Conservation (phyloP, 805 yeast genomes). For the Pichia membranifaciens region DNA sequence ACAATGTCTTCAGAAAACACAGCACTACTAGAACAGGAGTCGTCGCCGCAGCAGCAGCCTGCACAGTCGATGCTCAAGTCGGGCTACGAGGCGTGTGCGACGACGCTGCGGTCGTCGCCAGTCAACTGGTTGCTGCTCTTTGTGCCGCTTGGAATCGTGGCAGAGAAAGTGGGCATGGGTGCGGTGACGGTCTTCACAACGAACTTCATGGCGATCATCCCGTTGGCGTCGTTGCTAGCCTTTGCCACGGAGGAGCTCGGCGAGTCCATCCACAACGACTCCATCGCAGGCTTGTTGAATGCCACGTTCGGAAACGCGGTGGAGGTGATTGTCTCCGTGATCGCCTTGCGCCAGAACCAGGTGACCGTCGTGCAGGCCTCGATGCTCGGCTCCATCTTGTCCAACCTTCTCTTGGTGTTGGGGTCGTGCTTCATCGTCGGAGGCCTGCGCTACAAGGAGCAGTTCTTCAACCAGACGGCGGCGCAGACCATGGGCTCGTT, state of each 20-base stretch:
- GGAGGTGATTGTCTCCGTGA: constrained; percentile 88
- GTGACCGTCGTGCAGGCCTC: constrained; percentile 94
- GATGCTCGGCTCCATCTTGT: constrained; percentile 90
- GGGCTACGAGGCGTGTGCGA: neutral
- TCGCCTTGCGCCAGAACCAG: constrained; percentile 82
- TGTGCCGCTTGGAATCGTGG: constrained; percentile 84
- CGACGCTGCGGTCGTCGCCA: constrained; percentile 35
- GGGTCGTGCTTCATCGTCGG: constrained; percentile 97
- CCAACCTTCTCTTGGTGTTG: constrained; percentile 80
- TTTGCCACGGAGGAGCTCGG: constrained; percentile 92
- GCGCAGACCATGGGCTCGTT: constrained; percentile 97
- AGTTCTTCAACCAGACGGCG: constrained; percentile 88
- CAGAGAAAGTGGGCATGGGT: constrained; percentile 55
- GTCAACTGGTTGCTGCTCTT: constrained; percentile 72
- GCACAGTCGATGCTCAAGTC: neutral
- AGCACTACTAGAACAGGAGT: neutral
- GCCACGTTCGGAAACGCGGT: constrained; percentile 99
- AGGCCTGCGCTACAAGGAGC: constrained; percentile 80
- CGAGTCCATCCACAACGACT: constrained; percentile 74
- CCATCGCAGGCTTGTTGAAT: constrained; percentile 88
- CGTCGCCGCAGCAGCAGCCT: neutral
- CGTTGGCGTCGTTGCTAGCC: constrained; percentile 84
- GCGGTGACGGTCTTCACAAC: constrained; percentile 55
- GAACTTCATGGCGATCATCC: constrained; percentile 86
- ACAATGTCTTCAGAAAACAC: constrained; percentile 5